phyloP scores from a whole-genome alignment of 2,329 filamentous ascomycete species.

The Thelonectria olida region DNA sequence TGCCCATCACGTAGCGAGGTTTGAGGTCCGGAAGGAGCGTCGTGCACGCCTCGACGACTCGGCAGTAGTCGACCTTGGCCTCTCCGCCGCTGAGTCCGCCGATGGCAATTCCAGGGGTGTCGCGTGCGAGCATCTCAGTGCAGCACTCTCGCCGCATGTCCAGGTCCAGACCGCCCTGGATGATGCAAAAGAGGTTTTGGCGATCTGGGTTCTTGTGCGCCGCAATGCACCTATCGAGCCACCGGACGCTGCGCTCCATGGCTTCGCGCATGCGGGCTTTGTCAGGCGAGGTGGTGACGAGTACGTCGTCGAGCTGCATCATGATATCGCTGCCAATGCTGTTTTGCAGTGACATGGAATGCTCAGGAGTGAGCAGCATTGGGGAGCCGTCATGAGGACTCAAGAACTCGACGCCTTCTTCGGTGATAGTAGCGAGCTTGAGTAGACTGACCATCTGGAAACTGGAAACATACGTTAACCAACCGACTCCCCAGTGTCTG shows the following conservation, averaged over 20 bases:
- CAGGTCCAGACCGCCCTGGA: constrained; percentile 92
- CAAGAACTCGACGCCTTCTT: constrained; percentile 95
- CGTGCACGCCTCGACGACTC: constrained; percentile 88
- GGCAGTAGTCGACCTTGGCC: constrained; percentile 91
- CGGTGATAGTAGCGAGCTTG: constrained; percentile 91
- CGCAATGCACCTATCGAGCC: constrained; percentile 93
- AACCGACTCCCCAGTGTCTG: not conserved
- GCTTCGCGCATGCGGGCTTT: constrained; percentile 87
- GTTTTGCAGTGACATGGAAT: constrained; percentile 95
- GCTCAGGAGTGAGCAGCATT: constrained; percentile 97
- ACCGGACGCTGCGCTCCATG: constrained; percentile 92
- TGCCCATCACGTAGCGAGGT: constrained; percentile 99
- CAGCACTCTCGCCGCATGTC: constrained; percentile 88
- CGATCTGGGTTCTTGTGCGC: constrained; percentile 84
- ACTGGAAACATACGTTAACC: constrained; percentile 56
- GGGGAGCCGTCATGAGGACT: constrained; percentile 94
- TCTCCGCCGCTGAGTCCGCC: constrained; percentile 95
- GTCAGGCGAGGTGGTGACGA: constrained; percentile 95
- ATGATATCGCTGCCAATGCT: constrained; percentile 98
- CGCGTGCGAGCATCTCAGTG: constrained; percentile 83
- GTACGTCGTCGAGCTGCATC: constrained; percentile 99
- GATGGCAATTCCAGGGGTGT: constrained; percentile 96
- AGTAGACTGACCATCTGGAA: constrained; percentile 99
- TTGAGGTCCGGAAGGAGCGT: constrained; percentile 86
- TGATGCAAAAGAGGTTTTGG: constrained; percentile 98